Evolutionary conservation across 768 basidiomycete species (phyloP).

Genomic region (Kwoniella botswanensis): DNA sequence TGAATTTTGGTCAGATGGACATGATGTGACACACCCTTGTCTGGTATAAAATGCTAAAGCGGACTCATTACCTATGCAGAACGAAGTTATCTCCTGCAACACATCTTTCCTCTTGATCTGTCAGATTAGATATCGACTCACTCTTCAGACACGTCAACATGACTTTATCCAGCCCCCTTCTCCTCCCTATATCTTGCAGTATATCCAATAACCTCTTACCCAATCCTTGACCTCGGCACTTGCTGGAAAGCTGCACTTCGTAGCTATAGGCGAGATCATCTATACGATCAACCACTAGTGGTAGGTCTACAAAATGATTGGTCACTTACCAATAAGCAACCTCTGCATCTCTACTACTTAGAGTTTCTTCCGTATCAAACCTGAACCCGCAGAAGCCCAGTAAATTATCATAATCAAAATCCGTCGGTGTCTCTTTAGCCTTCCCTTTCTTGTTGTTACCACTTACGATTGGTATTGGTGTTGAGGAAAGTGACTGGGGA

Average conservation of each 20-base stretch:
- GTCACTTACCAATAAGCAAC: constrained; percentile 49
- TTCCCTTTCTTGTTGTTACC: constrained; percentile 18
- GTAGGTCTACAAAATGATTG: no score
- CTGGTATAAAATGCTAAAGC: constrained; percentile 41
- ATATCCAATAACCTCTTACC: constrained; percentile 31
- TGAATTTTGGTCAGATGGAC: background rate
- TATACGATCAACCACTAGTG: no score
- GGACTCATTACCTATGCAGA: constrained; percentile 30
- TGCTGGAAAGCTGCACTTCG: constrained; percentile 36
- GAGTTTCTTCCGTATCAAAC: constrained; percentile 50
- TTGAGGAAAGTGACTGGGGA: background rate
- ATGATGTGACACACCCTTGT: constrained; percentile 35
- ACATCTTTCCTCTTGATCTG: background rate
- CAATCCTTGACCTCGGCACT: constrained; percentile 26
- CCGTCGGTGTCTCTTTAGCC: constrained; percentile 20
- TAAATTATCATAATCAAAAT: constrained; percentile 18
- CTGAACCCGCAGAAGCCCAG: constrained; percentile 47
- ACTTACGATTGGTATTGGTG: background rate
- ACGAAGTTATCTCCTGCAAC: background rate
- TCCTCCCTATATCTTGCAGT: constrained; percentile 36
- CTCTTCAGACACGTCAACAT: constrained; percentile 47
- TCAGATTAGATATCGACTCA: constrained; percentile 22
- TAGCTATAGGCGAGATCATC: constrained; percentile 27
- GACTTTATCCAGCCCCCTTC: constrained; percentile 39
- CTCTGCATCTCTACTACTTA: constrained; percentile 34